Evolutionary conservation across 2,329 filamentous ascomycete genomes (phyloP).

Genomic region (Polychaeton citri): DNA sequence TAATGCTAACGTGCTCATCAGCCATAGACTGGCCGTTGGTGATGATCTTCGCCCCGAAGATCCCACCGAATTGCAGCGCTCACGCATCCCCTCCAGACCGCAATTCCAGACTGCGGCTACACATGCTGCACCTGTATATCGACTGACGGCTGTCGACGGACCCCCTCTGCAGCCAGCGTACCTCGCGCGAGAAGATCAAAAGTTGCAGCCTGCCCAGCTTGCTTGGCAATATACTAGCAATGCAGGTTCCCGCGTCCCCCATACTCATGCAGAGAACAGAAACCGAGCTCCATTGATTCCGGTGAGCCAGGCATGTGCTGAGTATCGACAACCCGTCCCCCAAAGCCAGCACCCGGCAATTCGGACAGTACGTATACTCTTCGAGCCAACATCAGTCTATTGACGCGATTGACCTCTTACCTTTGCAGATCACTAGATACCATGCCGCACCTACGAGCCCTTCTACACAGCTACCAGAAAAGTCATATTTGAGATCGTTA

Average conservation of each 20-base stretch:
- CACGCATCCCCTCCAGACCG: conserved; percentile 2
- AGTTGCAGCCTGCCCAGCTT: neutral
- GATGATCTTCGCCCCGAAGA: conserved; percentile 18
- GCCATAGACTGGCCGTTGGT: conserved; percentile 11
- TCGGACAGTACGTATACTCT: too few species aligned
- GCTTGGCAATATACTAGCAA: conserved; percentile 1
- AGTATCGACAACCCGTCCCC: too few species aligned
- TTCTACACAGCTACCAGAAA: too few species aligned
- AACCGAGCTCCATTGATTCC: too few species aligned
- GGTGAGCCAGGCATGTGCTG: too few species aligned
- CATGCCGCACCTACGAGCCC: neutral
- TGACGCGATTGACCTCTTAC: too few species aligned
- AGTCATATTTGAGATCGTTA: too few species aligned
- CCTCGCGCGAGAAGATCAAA: too few species aligned
- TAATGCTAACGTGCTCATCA: conserved; percentile 15
- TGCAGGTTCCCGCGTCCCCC: conserved; percentile 1
- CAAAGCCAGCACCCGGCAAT: too few species aligned
- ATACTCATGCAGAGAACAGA: conserved; percentile 1
- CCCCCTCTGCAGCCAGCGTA: neutral
- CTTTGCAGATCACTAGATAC: neutral
- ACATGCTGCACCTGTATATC: neutral
- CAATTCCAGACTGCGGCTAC: conserved; percentile 3
- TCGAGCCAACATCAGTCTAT: too few species aligned
- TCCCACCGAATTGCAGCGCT: conserved; percentile 8
- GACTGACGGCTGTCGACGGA: neutral